Conservation (phyloP, 177 flowering plant species). For the Vitis hybrid region DNA sequence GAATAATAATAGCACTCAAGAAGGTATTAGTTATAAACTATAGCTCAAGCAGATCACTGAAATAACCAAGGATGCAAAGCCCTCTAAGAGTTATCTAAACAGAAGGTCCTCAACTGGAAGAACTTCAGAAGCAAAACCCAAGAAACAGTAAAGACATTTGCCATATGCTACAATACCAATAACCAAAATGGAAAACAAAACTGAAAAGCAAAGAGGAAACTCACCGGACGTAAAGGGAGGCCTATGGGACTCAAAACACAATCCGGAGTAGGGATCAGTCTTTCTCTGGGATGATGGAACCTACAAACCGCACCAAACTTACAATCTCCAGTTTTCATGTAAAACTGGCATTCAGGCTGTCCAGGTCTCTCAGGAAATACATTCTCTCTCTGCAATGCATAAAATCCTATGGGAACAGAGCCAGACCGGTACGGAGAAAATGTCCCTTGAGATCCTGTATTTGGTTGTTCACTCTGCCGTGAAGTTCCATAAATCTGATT, state of each 20-base stretch:
- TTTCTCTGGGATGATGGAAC: conserved; percentile 95
- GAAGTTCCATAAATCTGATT: conserved; percentile 57
- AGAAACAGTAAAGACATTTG: background rate
- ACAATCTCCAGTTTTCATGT: conserved; percentile 99
- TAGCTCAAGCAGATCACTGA: background rate
- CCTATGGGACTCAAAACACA: conserved; percentile 88
- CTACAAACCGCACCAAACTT: conserved; percentile 93
- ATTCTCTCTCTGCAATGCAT: conserved; percentile 77
- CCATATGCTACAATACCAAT: background rate
- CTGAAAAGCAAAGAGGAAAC: conserved; percentile 15
- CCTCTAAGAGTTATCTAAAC: background rate
- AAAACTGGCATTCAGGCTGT: conserved; percentile 95
- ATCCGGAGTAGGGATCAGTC: conserved; percentile 83
- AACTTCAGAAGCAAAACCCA: background rate
- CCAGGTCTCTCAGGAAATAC: conserved; percentile 98
- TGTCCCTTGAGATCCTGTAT: conserved; percentile 53
- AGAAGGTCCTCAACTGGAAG: background rate
- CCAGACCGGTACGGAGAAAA: conserved; percentile 59
- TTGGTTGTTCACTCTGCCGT: conserved; percentile 52
- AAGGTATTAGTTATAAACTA: background rate
- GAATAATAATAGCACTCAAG: too few species aligned
- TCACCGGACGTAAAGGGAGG: conserved; percentile 91
- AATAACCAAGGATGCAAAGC: background rate
- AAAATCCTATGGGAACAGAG: conserved; percentile 62
- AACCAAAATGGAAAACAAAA: background rate